Conservation (phyloP, 176 grass and related monocot species). For the Poa annua region DNA sequence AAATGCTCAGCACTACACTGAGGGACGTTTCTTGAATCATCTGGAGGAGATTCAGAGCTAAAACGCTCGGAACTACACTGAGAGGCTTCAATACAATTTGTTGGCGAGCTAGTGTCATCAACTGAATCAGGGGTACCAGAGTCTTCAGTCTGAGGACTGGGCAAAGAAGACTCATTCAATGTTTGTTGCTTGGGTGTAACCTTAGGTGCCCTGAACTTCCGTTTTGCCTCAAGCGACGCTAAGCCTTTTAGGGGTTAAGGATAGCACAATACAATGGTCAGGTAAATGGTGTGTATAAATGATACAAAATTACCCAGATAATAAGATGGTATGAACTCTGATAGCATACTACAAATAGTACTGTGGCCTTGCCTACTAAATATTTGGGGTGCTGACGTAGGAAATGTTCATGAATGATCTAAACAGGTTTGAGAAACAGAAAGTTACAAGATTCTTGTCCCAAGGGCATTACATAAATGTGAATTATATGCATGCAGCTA, state of each 20-base stretch:
- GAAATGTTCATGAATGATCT: slow-evolving; percentile 28
- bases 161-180: slow-evolving; percentile 38
- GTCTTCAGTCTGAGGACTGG: slow-evolving; percentile 53
- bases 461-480: slow-evolving; percentile 10
- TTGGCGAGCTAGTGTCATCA: slow-evolving; percentile 63
- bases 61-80: slow-evolving; percentile 55
- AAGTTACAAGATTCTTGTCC: neutral
- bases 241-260: slow-evolving; percentile 82
- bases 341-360: neutral
- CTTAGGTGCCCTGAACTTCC: slow-evolving; percentile 92
- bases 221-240: slow-evolving; percentile 87
- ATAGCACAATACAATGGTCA: slow-evolving; percentile 30
- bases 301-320: slow-evolving; percentile 30
- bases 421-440: slow-evolving; percentile 2
- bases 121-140: slow-evolving; percentile 56
- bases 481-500: slow-evolving; percentile 15
- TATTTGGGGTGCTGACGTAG: neutral
- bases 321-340: neutral
- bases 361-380: neutral
- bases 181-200: slow-evolving; percentile 59
- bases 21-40: slow-evolving; percentile 35
- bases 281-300: neutral
- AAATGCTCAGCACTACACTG: slow-evolving; percentile 45
- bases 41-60: slow-evolving; percentile 35
- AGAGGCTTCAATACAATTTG: slow-evolving; percentile 48